phyloP scores from a whole-genome alignment of 2,329 filamentous ascomycete genomes.

The Zasmidium angulare region DNA sequence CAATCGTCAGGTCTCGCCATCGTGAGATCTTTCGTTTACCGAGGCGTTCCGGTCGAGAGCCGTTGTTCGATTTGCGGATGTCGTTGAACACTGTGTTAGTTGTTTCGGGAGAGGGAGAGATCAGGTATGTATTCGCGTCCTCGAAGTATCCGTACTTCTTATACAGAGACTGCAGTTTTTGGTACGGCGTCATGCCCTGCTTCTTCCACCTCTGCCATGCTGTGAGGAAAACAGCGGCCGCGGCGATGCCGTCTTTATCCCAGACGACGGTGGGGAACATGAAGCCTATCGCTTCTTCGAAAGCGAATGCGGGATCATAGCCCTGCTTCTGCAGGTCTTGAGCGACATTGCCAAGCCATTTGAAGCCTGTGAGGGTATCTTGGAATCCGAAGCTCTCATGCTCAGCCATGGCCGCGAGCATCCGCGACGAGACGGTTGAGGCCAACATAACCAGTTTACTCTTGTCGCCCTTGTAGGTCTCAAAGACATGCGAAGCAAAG shows the following conservation, averaged over 20 bases:
- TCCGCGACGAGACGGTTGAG: slow-evolving; percentile 64
- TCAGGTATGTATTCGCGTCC: slow-evolving; percentile 64
- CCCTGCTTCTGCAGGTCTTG: slow-evolving; percentile 51
- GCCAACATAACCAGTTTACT: slow-evolving; percentile 56
- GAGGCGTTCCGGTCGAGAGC: slow-evolving; percentile 34
- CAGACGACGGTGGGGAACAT: slow-evolving; percentile 64
- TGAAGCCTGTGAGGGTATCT: slow-evolving; percentile 66
- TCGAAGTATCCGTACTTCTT: slow-evolving; percentile 60
- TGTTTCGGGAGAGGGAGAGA: slow-evolving; percentile 54
- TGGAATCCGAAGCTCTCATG: slow-evolving; percentile 57
- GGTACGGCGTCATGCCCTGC: slow-evolving; percentile 56
- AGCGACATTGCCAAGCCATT: slow-evolving; percentile 65
- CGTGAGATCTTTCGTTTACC: slow-evolving; percentile 54
- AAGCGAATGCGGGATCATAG: slow-evolving; percentile 57
- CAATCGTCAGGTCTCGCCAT: slow-evolving; percentile 63
- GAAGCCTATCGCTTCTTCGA: slow-evolving; percentile 66
- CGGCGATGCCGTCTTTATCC: slow-evolving; percentile 65
- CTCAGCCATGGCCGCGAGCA: slow-evolving; percentile 58
- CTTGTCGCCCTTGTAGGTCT: slow-evolving; percentile 44
- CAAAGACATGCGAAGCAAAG: slow-evolving; percentile 57
- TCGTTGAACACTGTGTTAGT: slow-evolving; percentile 56
- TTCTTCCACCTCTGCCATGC: slow-evolving; percentile 53
- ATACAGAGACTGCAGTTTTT: slow-evolving; percentile 59
- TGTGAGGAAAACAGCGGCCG: slow-evolving; percentile 59
- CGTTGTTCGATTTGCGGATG: slow-evolving; percentile 46